These are phyloP conservation scores for Quercus bicolor DNA, from an alignment of 306 rosid species.

Conservation along the genomic window DNA sequence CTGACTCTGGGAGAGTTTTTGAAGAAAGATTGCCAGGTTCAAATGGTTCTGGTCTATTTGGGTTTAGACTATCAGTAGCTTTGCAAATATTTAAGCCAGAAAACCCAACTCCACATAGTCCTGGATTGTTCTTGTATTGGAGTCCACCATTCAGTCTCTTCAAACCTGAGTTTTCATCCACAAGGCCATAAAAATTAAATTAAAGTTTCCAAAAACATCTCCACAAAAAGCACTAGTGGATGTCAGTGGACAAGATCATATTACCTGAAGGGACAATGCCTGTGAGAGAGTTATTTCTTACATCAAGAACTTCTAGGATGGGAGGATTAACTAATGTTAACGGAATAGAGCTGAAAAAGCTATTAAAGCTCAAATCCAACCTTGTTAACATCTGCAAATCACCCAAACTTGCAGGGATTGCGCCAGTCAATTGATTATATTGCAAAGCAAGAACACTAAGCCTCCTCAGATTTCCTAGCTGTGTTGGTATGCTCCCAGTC, in stretches of 20 bases:
- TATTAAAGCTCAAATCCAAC: slow-evolving; percentile 77
- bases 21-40: slow-evolving; percentile 45
- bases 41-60: slow-evolving; percentile 65
- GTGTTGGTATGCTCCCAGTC: slow-evolving; percentile 66
- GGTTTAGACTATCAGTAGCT: slow-evolving; percentile 35
- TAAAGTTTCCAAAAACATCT: background rate
- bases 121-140: slow-evolving; percentile 58
- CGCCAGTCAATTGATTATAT: slow-evolving; percentile 60
- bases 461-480: slow-evolving; percentile 50
- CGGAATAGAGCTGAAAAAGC: slow-evolving; percentile 74
- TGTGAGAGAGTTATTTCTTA: slow-evolving; percentile 73
- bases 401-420: slow-evolving; percentile 93
- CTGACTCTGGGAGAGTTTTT: slow-evolving; percentile 51
- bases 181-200: slow-evolving; percentile 2
- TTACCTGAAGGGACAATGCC: slow-evolving; percentile 74
- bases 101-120: slow-evolving; percentile 72
- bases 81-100: slow-evolving; percentile 48
- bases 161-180: slow-evolving; percentile 43
- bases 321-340: slow-evolving; percentile 58
- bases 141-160: slow-evolving; percentile 55
- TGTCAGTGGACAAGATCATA: background rate
- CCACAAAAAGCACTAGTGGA: background rate
- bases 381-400: slow-evolving; percentile 43
- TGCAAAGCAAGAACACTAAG: slow-evolving; percentile 74
- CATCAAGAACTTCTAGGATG: slow-evolving; percentile 49